phyloP scores from a whole-genome alignment of 495 filamentous ascomycete genomes.

The Penicillium cosmopolitanum region DNA sequence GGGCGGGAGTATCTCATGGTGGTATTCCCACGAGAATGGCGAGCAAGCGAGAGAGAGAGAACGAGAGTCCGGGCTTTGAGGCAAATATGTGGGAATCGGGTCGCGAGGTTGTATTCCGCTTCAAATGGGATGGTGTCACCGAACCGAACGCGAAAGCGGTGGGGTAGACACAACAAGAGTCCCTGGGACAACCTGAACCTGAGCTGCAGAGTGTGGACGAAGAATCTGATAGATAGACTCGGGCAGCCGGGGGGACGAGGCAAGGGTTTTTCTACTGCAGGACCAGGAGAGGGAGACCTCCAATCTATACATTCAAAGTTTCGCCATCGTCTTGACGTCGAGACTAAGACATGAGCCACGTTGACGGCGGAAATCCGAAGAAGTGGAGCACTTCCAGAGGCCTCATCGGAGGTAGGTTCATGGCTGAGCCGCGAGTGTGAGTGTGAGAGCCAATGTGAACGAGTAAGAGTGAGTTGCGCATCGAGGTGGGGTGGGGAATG shows the following conservation, averaged over 20 bases:
- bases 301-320: slow-evolving; percentile 18
- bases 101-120: slow-evolving; percentile 28
- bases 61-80: neutral
- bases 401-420: too few species aligned
- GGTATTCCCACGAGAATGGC: slow-evolving; percentile 5
- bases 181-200: neutral
- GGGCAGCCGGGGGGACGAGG: slow-evolving; percentile 20
- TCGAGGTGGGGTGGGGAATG: neutral
- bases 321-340: slow-evolving; percentile 22
- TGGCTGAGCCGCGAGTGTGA: too few species aligned
- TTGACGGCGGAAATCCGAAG: slow-evolving; percentile 23
- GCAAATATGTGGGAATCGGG: slow-evolving; percentile 18
- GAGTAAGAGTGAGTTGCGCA: neutral
- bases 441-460: too few species aligned
- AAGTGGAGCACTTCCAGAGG: slow-evolving; percentile 16
- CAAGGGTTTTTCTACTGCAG: slow-evolving; percentile 30
- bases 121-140: slow-evolving; percentile 10
- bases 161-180: neutral
- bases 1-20: slow-evolving; percentile 3
- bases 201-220: slow-evolving; percentile 3
- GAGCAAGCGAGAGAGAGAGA: neutral
- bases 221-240: slow-evolving; percentile 16
- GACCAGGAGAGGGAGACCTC: slow-evolving; percentile 5
- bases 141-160: slow-evolving; percentile 24
- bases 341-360: slow-evolving; percentile 25